A percentile compares a stretch with the other conserved stretches of the same genome.
Evolutionary conservation across 1,284 basidiomycete genomes (phyloP).

Genomic region (Ganoderma lucidum): DNA sequence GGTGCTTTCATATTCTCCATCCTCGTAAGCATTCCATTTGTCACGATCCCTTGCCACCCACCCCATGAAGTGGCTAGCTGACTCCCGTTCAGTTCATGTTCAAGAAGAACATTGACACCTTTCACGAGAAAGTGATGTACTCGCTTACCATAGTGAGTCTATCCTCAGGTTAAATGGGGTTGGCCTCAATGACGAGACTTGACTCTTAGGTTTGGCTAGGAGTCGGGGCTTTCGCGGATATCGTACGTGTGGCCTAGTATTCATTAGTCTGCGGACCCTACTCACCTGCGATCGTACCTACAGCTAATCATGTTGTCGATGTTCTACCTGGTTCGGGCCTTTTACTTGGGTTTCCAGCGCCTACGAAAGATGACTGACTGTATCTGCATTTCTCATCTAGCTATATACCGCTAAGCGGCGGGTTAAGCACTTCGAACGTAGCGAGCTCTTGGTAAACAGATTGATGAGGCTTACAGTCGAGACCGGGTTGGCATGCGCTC

Average conservation of each 20-base stretch:
- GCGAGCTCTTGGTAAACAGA: neutral
- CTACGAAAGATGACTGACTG: neutral
- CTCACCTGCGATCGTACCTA: no score
- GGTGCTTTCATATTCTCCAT: neutral
- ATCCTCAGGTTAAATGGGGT: no score
- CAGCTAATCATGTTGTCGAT: neutral
- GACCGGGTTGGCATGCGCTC: neutral
- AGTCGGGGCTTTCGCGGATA: neutral
- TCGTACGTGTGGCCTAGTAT: neutral
- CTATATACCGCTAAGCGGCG: neutral
- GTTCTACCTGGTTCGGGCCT: neutral
- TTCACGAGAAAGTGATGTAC: neutral
- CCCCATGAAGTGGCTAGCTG: neutral
- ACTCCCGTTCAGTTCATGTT: neutral
- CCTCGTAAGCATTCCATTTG: neutral
- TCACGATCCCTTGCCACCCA: no score
- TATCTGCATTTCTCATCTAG: neutral
- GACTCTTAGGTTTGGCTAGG: neutral
- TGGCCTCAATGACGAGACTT: neutral
- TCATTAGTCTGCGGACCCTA: neutral
- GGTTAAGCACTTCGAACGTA: neutral
- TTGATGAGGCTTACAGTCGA: neutral
- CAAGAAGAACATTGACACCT: neutral
- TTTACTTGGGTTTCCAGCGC: neutral
- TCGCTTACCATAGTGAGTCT: neutral